Base-by-base conservation (phyloP, 257 asterid species). In the Plantago elongata region DNA sequence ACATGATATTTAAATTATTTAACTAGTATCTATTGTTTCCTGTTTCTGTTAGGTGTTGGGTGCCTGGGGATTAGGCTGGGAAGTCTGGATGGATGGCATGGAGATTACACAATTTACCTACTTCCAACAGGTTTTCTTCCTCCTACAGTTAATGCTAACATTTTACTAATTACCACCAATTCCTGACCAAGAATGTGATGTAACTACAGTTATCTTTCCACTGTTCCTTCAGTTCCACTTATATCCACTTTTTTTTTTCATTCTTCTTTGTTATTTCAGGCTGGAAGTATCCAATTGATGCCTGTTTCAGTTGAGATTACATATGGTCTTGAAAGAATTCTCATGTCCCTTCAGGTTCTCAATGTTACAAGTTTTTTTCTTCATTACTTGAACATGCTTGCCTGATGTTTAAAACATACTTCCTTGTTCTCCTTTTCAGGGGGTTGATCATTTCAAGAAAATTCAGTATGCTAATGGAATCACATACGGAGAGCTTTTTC, bases 1-100 rank as follows among this genome's bases (percentile, higher is more conserved):
- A 17, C 29, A 27, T 61, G 52, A 47, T 64, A 50, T 45, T 38
- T 48, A 51, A 62, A 40, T 62, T 64, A 60, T 37, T 59, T 68
- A 56, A 64, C 57, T 11, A 43, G 27, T 16, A 29, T 66, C 54
- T 45, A 52, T 69, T 64, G 55, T 27, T 60, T 66, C 74, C 70
- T 57, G 40, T 72, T 70, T 59, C 76, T 72, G 60, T 66, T 71
- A 92, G 99, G 99, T 93, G 72, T 87, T 93, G 77, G 99, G 99
- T 73, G 99, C 99, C 59, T 93, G 99, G 97, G 99, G 99, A 66
- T 74, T 93, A 85, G 99, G 99, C 71, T 93, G 99, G 99, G 99
- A 93, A 79, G 73, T 93, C 55, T 93, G 99, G 99, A 89, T 93
- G 97, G 99, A 93, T 67, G 99, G 99, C 66, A 93, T 93, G 99